These are phyloP conservation scores for Diplodia mutila DNA, from an alignment of 2,329 filamentous ascomycete genomes.

Conservation along the genomic window DNA sequence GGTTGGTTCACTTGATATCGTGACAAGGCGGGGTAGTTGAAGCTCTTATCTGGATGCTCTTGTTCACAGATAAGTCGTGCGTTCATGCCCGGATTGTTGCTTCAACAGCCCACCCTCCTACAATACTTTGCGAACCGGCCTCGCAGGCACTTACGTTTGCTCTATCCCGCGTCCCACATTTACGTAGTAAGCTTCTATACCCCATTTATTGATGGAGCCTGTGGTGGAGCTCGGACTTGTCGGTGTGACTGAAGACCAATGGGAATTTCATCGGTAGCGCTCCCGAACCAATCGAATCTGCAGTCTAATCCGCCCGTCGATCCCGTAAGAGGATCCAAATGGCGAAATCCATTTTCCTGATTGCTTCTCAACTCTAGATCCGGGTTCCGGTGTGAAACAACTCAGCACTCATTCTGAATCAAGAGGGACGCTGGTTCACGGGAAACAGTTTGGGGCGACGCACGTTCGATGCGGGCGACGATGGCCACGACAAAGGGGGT, in stretches of 20 bases:
- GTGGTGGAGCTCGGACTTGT: slow-evolving; percentile 10
- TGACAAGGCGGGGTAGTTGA: not conserved
- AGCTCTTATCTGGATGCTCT: too few species aligned
- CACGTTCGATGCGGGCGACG: not conserved
- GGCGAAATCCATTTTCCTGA: slow-evolving; percentile 1
- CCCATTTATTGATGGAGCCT: slow-evolving; percentile 7
- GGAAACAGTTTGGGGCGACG: not conserved
- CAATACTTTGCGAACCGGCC: too few species aligned
- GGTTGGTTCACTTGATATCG: too few species aligned
- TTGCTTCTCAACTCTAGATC: not conserved
- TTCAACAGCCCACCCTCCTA: not conserved
- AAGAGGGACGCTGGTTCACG: not conserved
- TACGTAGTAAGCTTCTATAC: not conserved
- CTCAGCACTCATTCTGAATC: not conserved
- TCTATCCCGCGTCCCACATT: not conserved
- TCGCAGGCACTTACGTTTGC: not conserved
- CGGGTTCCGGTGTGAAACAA: not conserved
- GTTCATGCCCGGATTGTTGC: not conserved
- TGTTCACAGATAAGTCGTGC: not conserved
- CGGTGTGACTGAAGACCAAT: not conserved
- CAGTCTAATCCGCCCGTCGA: slow-evolving; percentile 5
- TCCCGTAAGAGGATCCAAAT: not conserved
- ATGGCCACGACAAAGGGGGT: not conserved
- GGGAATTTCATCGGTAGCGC: not conserved
- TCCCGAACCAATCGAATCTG: not conserved